Evolutionary conservation across 805 yeast genomes (phyloP).

Genomic region (Debaryomyces tyrocola): DNA sequence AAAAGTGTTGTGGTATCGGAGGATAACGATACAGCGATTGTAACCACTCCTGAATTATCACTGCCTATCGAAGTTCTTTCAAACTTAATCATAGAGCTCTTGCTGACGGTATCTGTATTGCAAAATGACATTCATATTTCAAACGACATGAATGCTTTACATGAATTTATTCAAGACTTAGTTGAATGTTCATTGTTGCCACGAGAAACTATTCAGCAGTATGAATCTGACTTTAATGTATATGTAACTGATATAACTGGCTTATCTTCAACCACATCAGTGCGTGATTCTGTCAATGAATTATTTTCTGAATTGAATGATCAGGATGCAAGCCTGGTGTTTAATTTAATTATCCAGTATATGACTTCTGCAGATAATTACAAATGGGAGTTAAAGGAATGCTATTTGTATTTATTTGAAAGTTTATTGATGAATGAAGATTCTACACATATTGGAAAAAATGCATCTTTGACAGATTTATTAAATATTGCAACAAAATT

Average conservation of each 20-base stretch:
- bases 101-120: slow-evolving; percentile 30
- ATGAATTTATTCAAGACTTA: slow-evolving; percentile 27
- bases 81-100: slow-evolving; percentile 27
- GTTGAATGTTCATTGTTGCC: slow-evolving; percentile 43
- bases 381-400: slow-evolving; percentile 38
- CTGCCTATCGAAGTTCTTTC: slow-evolving; percentile 19
- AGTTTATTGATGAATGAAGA: slow-evolving; percentile 45
- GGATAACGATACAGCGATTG: slow-evolving; percentile 2
- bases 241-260: slow-evolving; percentile 78
- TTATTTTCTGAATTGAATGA: slow-evolving; percentile 51
- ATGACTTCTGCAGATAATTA: neutral
- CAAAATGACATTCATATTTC: slow-evolving; percentile 26
- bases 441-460: slow-evolving; percentile 13
- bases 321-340: slow-evolving; percentile 32
- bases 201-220: slow-evolving; percentile 43
- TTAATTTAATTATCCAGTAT: slow-evolving; percentile 14
- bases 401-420: slow-evolving; percentile 40
- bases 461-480: slow-evolving; percentile 19
- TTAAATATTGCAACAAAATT: slow-evolving; percentile 14
- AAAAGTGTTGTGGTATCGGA: slow-evolving; percentile 11
- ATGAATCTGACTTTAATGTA: slow-evolving; percentile 60
- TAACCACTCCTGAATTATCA: slow-evolving; percentile 12
- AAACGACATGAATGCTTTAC: slow-evolving; percentile 15
- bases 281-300: slow-evolving; percentile 64
- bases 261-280: slow-evolving; percentile 49